Evolutionary conservation across 768 basidiomycete genomes (phyloP), one percentile per base, ranked within the genome.

Genomic region (Galerina marginata): DNA sequence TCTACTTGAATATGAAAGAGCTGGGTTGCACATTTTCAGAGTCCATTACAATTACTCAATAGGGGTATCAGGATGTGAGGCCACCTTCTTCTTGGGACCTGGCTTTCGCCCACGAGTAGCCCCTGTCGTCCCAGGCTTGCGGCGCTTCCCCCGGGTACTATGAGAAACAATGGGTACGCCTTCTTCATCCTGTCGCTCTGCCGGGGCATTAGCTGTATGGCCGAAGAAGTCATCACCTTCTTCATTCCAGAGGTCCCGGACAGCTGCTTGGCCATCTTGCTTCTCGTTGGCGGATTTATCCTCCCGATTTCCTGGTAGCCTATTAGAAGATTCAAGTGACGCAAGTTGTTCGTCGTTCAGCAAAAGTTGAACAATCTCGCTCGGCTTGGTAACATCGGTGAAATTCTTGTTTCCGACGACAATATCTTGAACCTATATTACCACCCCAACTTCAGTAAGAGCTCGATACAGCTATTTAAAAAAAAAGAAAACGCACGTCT

Each of bases 361-460:
- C 51, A 99, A 80, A 46, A 99, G 75, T 62, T 95, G 95, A 14
- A 96, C 96, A 56, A 99, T 97, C 74, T 99, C 97, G 76, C 93
- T 96, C 26, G 95, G 93, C 72, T 95, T 96, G 16, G 94, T 87
- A 54, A 92, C 91, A 63, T 97, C 95, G 2, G 92, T 93, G 71
- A 97, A 89, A 62, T 87, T 94, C 76, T 97, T 98, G 77, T 93
- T 96, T 54, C 97, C 97, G 7, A 99, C 97, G 54, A 99, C 97
- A 60, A 98, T 96, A 67, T 99, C 97, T 87, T 99, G 97, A 4
- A 99, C 96, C 94, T 96, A 58, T 20, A 56, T 38, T 33, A 7
- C 29, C 29, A 33, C 29, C 20, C 29, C 29, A 33, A 33, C 29
- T 33, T 33, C 29, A 33, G 29, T 60, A n/a, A 26, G 26, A 58